A percentile compares a stretch with the other conserved stretches of the same genome.
Evolutionary conservation across 345 rosid genomes (phyloP).

Genomic region (Cardamine chenopodiifolia): DNA sequence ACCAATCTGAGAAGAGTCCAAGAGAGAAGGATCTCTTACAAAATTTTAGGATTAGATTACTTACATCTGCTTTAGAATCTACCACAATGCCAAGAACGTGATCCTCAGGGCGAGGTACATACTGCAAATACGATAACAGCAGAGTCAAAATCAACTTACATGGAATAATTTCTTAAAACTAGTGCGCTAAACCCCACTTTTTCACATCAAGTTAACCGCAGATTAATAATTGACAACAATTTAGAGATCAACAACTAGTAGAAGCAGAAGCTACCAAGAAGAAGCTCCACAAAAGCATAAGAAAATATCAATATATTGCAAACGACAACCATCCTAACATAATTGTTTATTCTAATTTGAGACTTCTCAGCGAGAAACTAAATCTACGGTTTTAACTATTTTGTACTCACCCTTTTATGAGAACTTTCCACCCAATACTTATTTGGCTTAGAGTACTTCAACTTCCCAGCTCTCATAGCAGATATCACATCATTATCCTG

Average conservation of each 20-base stretch:
- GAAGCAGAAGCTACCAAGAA: neutral
- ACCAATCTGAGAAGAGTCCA: neutral
- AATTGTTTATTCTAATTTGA: neutral
- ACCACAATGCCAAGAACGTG: conserved; percentile 78
- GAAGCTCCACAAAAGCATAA: neutral
- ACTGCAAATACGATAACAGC: conserved; percentile 51
- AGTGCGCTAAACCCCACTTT: neutral
- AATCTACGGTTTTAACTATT: neutral
- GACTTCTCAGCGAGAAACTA: neutral
- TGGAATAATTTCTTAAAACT: neutral
- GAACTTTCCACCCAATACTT: conserved; percentile 56
- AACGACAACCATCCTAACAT: neutral
- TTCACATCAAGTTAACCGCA: neutral
- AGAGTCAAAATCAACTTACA: neutral
- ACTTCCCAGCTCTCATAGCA: conserved; percentile 70
- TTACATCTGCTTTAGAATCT: conserved; percentile 80
- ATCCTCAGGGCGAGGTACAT: conserved; percentile 69
- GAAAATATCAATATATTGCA: neutral
- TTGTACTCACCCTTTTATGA: conserved; percentile 70
- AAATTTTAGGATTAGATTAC: conserved; percentile 25
- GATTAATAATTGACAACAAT: neutral
- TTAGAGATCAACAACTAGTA: neutral
- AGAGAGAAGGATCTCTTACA: neutral
- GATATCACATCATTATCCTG: conserved; percentile 73
- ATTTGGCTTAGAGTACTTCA: conserved; percentile 62